Base-by-base conservation (phyloP, 1,284 basidiomycete species). In the Leccinum huronense region DNA sequence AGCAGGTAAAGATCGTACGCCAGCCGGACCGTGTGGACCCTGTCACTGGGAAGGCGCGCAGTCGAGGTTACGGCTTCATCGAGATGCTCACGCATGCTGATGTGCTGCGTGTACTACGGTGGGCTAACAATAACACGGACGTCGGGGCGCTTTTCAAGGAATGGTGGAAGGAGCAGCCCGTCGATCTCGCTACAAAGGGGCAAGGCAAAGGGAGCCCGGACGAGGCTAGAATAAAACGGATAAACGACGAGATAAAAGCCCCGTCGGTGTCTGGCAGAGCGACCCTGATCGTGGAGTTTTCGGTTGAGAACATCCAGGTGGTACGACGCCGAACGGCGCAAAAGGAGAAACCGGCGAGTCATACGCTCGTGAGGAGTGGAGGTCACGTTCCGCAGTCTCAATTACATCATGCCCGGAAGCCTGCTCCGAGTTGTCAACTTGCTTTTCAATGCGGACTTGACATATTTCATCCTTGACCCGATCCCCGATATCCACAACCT, bases 61-160 rank as follows among this genome's bases (percentile, higher is more conserved):
- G 90, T 69, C 93, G 91, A 74, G 97, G 97, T 0, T 99, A 98
- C 72, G 97, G 97, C 14, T 99, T 99, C 80, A 75, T 99, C 51
- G 97, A 99, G 80, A 87, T 98, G 85, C 81, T 87, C 45, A 84
- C 80, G 31, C 97, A 98, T 74, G 86, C 89, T 10, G 94, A 98
- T 73, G 95, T 96, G 3, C 81, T 99, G 38, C 90, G 93, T 54
- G 91, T 98, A 1, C 77, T 99, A 40, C 84, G 97, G 27, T 99
- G 94, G 93, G 89, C 91, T 16, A 99, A 99, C 80, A 97, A 93
- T 73, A 96, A 97, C 73, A 77, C 84, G 0, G 83, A 82, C 1
- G 83, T 91, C 0, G 84, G 83, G 2, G 70, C 76, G 27, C 77
- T 97, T 63, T 87, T 95, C 72, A 83, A 85, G 70, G 80, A 80